Conservation (phyloP, 306 rosid species). For the Cucumis cinereus region DNA sequence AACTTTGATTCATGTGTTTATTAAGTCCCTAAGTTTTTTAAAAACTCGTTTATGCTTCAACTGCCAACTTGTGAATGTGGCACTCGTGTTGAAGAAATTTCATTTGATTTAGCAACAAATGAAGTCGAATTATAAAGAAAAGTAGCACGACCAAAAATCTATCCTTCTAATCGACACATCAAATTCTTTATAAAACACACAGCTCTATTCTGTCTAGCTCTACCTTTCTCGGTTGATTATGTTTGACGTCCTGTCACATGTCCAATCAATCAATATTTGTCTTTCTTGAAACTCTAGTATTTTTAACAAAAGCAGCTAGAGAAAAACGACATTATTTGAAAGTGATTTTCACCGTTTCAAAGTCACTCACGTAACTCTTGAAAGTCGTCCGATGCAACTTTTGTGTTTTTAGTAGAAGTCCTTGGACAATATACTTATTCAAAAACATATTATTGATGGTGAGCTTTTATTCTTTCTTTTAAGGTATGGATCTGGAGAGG, state of each 20-base stretch:
- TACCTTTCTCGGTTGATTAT: too few species aligned
- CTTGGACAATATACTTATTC: background rate
- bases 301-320: background rate
- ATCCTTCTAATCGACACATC: too few species aligned
- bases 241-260: background rate
- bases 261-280: background rate
- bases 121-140: too few species aligned
- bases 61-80: too few species aligned
- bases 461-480: background rate
- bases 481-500: conserved; percentile 49
- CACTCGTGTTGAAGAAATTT: too few species aligned
- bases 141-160: too few species aligned
- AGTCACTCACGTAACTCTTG: too few species aligned
- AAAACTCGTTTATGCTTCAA: too few species aligned
- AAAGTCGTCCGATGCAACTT: background rate
- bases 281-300: background rate
- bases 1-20: background rate
- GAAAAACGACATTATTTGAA: background rate
- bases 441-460: background rate
- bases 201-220: too few species aligned
- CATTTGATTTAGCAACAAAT: too few species aligned
- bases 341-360: too few species aligned
- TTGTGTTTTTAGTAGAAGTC: background rate
- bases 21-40: background rate
- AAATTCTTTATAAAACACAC: too few species aligned